phyloP scores from a whole-genome alignment of 306 rosid genomes.

The Clitoria ternatea region DNA sequence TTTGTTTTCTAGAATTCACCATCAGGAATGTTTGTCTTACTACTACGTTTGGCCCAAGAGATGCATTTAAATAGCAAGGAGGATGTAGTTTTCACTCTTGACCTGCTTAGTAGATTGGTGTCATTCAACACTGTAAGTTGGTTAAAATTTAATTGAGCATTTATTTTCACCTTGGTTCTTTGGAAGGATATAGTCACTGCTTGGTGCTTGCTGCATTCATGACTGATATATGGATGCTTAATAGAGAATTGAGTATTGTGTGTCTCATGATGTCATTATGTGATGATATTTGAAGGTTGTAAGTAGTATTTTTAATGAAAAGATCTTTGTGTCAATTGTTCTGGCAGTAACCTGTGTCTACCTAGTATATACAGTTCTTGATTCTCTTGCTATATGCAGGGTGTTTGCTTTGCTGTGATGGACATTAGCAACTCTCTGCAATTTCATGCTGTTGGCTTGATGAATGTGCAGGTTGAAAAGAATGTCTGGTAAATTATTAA shows the following conservation, averaged over 20 bases:
- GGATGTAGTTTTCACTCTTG: conserved; percentile 66
- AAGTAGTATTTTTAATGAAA: background rate
- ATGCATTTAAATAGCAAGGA: conserved; percentile 50
- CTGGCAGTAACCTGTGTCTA: background rate
- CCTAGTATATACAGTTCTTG: background rate
- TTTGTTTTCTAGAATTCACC: conserved; percentile 52
- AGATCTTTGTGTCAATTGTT: background rate
- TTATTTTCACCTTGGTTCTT: conserved; percentile 18
- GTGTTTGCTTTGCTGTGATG: conserved; percentile 67
- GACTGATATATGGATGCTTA: conserved; percentile 3
- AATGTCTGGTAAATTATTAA: conserved; percentile 56
- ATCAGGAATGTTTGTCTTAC: conserved; percentile 72
- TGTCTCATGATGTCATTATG: conserved; percentile 13
- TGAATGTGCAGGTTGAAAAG: conserved; percentile 45
- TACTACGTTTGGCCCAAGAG: conserved; percentile 76
- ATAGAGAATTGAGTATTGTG: background rate
- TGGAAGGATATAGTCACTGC: background rate
- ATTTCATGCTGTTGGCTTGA: conserved; percentile 39
- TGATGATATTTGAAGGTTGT: conserved; percentile 2
- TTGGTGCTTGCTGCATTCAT: background rate
- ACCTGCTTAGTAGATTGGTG: conserved; percentile 75
- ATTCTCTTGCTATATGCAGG: conserved; percentile 42
- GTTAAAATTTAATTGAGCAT: conserved; percentile 19
- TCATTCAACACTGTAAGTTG: conserved; percentile 70
- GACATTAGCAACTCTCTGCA: conserved; percentile 43